Percentiles rank a stretch among this genome's conserved stretches.
Conservation (phyloP, 2,329 filamentous ascomycete species). For the Hansfordia pulvinata region DNA sequence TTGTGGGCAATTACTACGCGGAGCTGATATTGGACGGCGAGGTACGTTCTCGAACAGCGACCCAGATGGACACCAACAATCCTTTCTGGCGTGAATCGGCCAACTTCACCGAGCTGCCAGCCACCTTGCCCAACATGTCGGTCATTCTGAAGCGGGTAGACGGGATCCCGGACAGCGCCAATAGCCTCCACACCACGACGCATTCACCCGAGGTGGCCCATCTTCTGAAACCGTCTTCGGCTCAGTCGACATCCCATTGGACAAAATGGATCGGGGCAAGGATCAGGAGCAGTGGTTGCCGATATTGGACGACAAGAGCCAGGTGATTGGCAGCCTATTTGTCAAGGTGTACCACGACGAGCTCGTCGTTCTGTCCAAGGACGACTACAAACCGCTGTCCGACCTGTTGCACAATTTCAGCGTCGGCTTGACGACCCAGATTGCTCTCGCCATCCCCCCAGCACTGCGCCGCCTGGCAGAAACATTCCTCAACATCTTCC, state of each 20-base stretch:
- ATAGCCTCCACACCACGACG: too few relatives aligned
- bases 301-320: constrained; percentile 62
- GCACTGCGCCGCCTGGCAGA: constrained; percentile 74
- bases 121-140: constrained; percentile 53
- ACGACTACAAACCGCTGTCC: constrained; percentile 73
- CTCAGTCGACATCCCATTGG: constrained; percentile 68
- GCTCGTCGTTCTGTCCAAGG: constrained; percentile 72
- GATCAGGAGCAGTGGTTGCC: constrained; percentile 84
- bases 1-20: constrained; percentile 59
- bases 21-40: constrained; percentile 73
- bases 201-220: too few relatives aligned
- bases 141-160: constrained; percentile 58
- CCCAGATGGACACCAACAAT: constrained; percentile 55
- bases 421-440: constrained; percentile 70
- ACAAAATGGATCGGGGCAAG: constrained; percentile 63
- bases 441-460: constrained; percentile 64
- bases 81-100: constrained; percentile 78
- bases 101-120: constrained; percentile 61
- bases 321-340: constrained; percentile 69
- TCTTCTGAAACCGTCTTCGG: constrained; percentile 48
- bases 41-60: constrained; percentile 60
- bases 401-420: constrained; percentile 77
- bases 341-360: constrained; percentile 78
- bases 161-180: constrained; percentile 30
- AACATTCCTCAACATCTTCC: constrained; percentile 84